These are phyloP conservation scores for Tylopilus plumbeoviolaceoides DNA, from an alignment of 768 basidiomycete species.

Conservation along the genomic window DNA sequence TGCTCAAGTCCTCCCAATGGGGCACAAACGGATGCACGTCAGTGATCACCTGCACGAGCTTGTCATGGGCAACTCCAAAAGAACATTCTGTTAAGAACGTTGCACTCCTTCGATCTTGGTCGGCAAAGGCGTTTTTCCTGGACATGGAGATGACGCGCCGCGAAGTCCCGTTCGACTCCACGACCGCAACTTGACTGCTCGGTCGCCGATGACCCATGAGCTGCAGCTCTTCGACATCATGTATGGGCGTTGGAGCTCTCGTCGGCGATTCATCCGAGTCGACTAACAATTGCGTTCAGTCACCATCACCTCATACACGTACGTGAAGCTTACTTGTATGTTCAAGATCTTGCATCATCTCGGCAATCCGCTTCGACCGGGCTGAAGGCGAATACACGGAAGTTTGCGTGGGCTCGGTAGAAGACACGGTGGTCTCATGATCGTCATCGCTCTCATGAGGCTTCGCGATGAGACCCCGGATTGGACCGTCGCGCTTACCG, in stretches of 20 bases:
- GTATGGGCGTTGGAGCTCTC: conserved; percentile 45
- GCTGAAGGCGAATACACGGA: conserved; percentile 49
- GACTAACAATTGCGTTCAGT: conserved; percentile 6
- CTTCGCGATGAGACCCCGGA: conserved; percentile 50
- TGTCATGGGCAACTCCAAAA: conserved; percentile 90
- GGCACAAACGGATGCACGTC: conserved; percentile 94
- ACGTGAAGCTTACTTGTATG: conserved; percentile 55
- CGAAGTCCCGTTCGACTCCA: conserved; percentile 24
- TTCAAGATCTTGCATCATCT: conserved; percentile 73
- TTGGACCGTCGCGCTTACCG: conserved; percentile 87
- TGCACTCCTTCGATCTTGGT: conserved; percentile 38
- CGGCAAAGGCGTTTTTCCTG: conserved; percentile 35
- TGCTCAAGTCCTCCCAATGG: conserved; percentile 79
- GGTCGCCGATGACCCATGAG: conserved; percentile 42
- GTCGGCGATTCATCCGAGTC: conserved; percentile 54
- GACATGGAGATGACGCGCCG: conserved; percentile 45
- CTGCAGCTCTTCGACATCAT: conserved; percentile 44
- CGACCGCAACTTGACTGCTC: conserved; percentile 27
- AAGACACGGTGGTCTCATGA: conserved; percentile 21
- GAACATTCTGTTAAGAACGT: conserved; percentile 95
- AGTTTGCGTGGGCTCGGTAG: conserved; percentile 16
- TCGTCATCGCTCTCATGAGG: conserved; percentile 38
- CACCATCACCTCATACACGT: neutral
- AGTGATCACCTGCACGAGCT: conserved; percentile 87
- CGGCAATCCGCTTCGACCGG: conserved; percentile 76